Percentiles rank a stretch among this genome's conserved stretches.
Evolutionary conservation across 2,329 filamentous ascomycete species (phyloP).

Genomic region (Microsporum ferrugineum): DNA sequence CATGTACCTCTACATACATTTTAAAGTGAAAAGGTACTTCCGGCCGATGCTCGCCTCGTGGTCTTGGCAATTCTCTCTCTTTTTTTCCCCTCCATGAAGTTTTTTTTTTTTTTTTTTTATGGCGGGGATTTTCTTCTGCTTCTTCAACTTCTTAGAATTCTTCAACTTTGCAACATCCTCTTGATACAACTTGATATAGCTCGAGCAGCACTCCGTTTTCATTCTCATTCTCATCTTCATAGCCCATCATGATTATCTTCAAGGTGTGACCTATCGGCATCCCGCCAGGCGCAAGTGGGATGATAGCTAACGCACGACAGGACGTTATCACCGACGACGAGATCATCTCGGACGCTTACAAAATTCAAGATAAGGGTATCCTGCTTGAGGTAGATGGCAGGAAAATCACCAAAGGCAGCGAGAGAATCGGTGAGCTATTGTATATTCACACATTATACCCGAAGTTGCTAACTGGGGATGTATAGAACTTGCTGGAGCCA

Average conservation of each 20-base stretch:
- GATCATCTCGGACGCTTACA: constrained; percentile 91
- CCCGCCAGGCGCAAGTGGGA: constrained; percentile 8
- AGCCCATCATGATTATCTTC: constrained; percentile 61
- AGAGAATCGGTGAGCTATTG: constrained; percentile 12
- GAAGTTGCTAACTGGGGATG: background rate
- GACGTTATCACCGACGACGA: constrained; percentile 85
- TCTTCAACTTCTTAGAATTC: background rate
- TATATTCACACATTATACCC: background rate
- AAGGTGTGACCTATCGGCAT: constrained; percentile 38
- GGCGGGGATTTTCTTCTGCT: background rate
- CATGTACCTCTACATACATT: too few relatives aligned
- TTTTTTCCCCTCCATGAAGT: background rate
- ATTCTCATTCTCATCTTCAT: background rate
- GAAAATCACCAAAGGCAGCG: constrained; percentile 66
- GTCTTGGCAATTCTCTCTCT: background rate
- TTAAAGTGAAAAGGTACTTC: too few relatives aligned
- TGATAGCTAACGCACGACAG: constrained; percentile 37
- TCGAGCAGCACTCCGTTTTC: background rate
- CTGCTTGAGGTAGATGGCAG: constrained; percentile 85
- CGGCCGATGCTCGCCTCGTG: background rate
- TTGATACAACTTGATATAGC: too few relatives aligned
- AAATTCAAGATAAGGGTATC: constrained; percentile 66
- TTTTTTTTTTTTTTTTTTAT: background rate
- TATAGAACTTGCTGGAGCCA: constrained; percentile 57
- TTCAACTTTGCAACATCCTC: background rate